Conservation (phyloP, 352 stramenopile species). For the Phytophthora lateralis region DNA sequence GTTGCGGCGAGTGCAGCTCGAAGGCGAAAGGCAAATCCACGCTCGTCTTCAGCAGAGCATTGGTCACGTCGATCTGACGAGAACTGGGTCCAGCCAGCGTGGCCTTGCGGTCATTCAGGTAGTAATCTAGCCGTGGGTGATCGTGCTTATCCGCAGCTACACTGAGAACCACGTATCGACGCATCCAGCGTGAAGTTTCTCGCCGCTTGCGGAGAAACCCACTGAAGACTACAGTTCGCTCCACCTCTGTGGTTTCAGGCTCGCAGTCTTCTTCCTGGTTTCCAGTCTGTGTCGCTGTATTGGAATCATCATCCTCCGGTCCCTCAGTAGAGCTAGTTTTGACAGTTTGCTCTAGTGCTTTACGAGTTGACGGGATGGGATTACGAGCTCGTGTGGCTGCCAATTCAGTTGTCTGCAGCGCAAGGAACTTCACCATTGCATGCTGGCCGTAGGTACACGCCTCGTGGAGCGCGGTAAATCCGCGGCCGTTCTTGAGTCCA, state of each 20-base stretch:
- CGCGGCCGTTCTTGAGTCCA: slow-evolving; percentile 52
- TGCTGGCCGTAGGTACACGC: slow-evolving; percentile 66
- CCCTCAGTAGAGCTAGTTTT: slow-evolving; percentile 10
- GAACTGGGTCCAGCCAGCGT: slow-evolving; percentile 47
- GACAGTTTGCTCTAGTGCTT: background rate
- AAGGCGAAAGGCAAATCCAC: slow-evolving; percentile 84
- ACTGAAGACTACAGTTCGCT: slow-evolving; percentile 43
- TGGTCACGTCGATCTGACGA: slow-evolving; percentile 64
- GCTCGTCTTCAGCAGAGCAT: slow-evolving; percentile 81
- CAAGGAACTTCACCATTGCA: slow-evolving; percentile 75
- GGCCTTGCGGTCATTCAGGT: slow-evolving; percentile 55
- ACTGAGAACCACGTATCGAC: slow-evolving; percentile 72
- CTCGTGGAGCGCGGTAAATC: slow-evolving; percentile 74
- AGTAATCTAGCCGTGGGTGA: slow-evolving; percentile 70
- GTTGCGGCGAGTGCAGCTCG: slow-evolving; percentile 89
- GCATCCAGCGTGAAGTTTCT: slow-evolving; percentile 83
- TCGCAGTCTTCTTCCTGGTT: slow-evolving; percentile 22
- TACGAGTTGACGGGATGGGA: background rate
- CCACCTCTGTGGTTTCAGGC: background rate
- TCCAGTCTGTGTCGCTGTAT: background rate
- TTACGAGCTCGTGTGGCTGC: background rate
- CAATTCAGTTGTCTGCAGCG: slow-evolving; percentile 15
- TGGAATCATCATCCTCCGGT: slow-evolving; percentile 11
- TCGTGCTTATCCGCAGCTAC: slow-evolving; percentile 33
- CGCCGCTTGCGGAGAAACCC: slow-evolving; percentile 77